Evolutionary conservation across 768 basidiomycete genomes (phyloP).

Genomic region (Mycena amicta): DNA sequence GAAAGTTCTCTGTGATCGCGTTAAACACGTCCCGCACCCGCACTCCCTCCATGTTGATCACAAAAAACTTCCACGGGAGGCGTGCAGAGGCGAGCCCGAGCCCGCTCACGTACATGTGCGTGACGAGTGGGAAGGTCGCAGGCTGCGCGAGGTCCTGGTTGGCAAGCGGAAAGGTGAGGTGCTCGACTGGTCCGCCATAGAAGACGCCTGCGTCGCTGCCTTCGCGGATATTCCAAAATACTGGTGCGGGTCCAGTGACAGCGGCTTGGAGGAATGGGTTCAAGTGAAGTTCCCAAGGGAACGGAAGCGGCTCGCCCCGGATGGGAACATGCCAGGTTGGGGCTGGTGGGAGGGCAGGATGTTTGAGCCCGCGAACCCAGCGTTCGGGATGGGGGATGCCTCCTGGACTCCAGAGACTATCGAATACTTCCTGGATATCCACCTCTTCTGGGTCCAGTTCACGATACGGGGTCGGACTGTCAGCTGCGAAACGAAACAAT

Average conservation of each 20-base stretch:
- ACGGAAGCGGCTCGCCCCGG: constrained; percentile 41
- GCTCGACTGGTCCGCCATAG: constrained; percentile 30
- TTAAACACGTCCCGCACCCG: constrained; percentile 53
- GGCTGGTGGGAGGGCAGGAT: constrained; percentile 52
- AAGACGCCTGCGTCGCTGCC: constrained; percentile 24
- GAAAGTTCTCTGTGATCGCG: constrained; percentile 49
- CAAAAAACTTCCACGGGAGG: constrained; percentile 61
- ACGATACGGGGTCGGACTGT: constrained; percentile 13
- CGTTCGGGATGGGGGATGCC: constrained; percentile 42
- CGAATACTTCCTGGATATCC: constrained; percentile 35
- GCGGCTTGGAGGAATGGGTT: constrained; percentile 59
- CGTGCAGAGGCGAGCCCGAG: constrained; percentile 51
- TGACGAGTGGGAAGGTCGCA: constrained; percentile 64
- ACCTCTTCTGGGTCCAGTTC: constrained; percentile 3
- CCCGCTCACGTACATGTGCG: constrained; percentile 55
- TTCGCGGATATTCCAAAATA: constrained; percentile 52
- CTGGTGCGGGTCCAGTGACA: constrained; percentile 39
- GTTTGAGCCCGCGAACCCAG: constrained; percentile 51
- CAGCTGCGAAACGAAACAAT: background rate
- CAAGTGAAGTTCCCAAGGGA: constrained; percentile 54
- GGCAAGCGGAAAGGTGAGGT: constrained; percentile 32
- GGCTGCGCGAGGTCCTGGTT: constrained; percentile 52
- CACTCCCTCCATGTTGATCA: constrained; percentile 48
- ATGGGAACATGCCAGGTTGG: constrained; percentile 49
- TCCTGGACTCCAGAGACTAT: constrained; percentile 32